Conservation (phyloP, 768 basidiomycete species). For the Hygrophorus pudorinus region DNA sequence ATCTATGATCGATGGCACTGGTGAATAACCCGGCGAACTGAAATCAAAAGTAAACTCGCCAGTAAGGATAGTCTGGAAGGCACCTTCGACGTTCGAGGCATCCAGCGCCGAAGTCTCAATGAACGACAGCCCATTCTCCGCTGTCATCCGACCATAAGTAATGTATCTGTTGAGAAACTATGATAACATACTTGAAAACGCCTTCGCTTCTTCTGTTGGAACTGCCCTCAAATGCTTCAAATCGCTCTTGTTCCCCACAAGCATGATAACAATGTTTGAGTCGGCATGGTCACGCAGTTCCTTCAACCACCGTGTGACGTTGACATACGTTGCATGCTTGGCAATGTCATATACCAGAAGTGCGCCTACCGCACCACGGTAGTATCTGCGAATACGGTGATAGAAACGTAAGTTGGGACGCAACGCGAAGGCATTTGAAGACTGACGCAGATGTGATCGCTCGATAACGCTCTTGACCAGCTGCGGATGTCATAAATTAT, state of each 20-base stretch:
- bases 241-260: conserved; percentile 98
- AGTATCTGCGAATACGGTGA: conserved; percentile 52
- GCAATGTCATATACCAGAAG: conserved; percentile 92
- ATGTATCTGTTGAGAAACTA: background rate
- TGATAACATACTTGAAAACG: conserved; percentile 59
- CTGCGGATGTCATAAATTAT: conserved; percentile 28
- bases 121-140: conserved; percentile 87
- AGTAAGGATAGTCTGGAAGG: conserved; percentile 93
- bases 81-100: conserved; percentile 95
- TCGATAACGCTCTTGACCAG: conserved; percentile 95
- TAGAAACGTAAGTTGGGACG: background rate
- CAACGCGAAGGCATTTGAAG: conserved; percentile 1
- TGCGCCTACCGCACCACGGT: conserved; percentile 92
- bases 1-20: conserved; percentile 36
- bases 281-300: conserved; percentile 93
- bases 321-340: conserved; percentile 89
- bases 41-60: conserved; percentile 38
- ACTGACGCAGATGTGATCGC: conserved; percentile 93
- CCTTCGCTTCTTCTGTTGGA: conserved; percentile 94
- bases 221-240: conserved; percentile 96
- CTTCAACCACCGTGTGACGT: conserved; percentile 93
- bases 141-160: conserved; percentile 25
- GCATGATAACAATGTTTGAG: conserved; percentile 90
- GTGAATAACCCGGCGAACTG: background rate
- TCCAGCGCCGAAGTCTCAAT: conserved; percentile 99